Conservation (phyloP, 257 asterid species). For the Primulina huaijiensis region DNA sequence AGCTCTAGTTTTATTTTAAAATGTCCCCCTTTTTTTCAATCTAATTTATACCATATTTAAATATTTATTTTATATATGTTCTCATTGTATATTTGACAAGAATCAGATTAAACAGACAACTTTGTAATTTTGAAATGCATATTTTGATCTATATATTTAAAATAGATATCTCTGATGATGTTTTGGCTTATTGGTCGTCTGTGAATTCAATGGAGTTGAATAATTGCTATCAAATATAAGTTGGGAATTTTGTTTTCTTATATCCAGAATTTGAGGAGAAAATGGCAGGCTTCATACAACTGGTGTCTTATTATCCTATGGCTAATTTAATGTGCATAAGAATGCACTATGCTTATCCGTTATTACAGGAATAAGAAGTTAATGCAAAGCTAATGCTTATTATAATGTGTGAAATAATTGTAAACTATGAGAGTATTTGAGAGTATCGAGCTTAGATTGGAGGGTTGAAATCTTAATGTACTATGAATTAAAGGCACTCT, state of each 20-base stretch:
- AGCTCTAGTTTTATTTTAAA: slow-evolving; percentile 18
- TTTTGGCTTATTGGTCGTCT: neutral
- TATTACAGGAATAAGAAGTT: neutral
- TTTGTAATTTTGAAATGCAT: neutral
- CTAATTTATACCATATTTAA: slow-evolving; percentile 1
- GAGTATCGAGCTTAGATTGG: neutral
- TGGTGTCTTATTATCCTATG: neutral
- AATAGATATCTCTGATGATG: neutral
- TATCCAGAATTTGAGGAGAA: neutral
- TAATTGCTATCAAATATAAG: neutral
- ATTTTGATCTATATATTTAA: too few relatives aligned
- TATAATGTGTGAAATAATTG: neutral
- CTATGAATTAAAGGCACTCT: neutral
- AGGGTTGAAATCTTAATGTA: neutral
- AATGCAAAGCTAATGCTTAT: neutral
- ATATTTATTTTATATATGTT: slow-evolving; percentile 2
- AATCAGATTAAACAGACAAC: neutral
- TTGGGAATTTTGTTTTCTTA: neutral
- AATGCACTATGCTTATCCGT: neutral
- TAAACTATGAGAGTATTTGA: neutral
- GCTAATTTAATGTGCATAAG: neutral
- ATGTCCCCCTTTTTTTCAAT: neutral
- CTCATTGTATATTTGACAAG: neutral
- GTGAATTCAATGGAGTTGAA: too few relatives aligned
- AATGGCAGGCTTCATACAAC: neutral